Base-by-base conservation (phyloP, 1,284 basidiomycete species). In the Ustilago tritici region DNA sequence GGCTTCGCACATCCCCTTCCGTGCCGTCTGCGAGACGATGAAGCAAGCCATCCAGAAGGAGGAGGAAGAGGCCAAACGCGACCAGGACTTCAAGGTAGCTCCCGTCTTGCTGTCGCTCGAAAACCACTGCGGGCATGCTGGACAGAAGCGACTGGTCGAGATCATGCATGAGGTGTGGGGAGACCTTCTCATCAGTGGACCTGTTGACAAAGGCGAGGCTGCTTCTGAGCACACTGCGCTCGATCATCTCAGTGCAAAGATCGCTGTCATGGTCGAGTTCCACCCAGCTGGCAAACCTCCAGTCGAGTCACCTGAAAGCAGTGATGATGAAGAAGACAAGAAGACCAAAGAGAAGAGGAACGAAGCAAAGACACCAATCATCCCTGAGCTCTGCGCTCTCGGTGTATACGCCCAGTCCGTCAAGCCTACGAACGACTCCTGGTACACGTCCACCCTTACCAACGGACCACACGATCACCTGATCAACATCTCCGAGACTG, bases 61-160 rank as follows among this genome's bases (percentile, higher is more conserved):
- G 41, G 68, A 47, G 1, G 65, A 47, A 0, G 68, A 67, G 36
- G 71, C 71, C 0, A 36, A 56, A 11, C 38, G 17, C 14, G 68
- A 73, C 35, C 52, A 19, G 15, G 61, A 52, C 59, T 66, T 68
- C 60, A 58, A 58, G 11, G 68, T 76, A 2, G 69, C 74, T 1
- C 91, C 91, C 2, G 87, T 92, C n/a, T 82, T 91, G 59, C 88
- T 92, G 46, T 90, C 89, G 56, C 86, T 92, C 11, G 91, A 92
- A 79, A 91, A 90, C 73, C 91, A 92, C 78, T 90, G 91, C 50
- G 87, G 87, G 4, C 82, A 88, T 0, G 86, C 87, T 31, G 88
- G 88, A 0, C 91, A 92, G 80, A 82, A 86, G 38, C 88, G 90
- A 65, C 84, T 92, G 31, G 89, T 91, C n/a, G 81, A 85, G 38